phyloP scores from a whole-genome alignment of 352 stramenopile genomes.

The Phytophthora niederhauseri region DNA sequence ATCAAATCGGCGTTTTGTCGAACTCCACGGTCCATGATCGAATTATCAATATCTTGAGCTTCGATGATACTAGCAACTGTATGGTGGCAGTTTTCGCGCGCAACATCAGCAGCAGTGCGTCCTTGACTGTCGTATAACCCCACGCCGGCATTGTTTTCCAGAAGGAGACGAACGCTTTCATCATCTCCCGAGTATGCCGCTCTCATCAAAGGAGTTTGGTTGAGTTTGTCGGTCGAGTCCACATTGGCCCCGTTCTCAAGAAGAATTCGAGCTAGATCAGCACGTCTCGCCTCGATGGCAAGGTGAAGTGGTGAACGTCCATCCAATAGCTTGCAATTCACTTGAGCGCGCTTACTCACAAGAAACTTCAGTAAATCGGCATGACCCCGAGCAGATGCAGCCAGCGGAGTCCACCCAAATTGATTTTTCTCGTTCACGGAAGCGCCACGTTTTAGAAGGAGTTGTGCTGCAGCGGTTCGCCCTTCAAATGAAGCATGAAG shows the following conservation, averaged over 20 bases:
- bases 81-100: slow-evolving; percentile 2
- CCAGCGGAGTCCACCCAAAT: slow-evolving; percentile 1
- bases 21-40: background rate
- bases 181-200: slow-evolving; percentile 1
- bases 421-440: background rate
- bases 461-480: background rate
- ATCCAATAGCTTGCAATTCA: slow-evolving; percentile 2
- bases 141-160: slow-evolving; percentile 9
- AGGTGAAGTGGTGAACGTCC: slow-evolving; percentile 10
- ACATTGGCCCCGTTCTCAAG: slow-evolving; percentile 2
- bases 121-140: background rate
- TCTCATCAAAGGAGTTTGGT: slow-evolving; percentile 13
- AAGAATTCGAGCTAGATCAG: slow-evolving; percentile 7
- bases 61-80: slow-evolving; percentile 4
- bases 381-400: background rate
- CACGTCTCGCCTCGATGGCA: background rate
- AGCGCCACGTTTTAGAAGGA: slow-evolving; percentile 3
- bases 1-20: slow-evolving; percentile 13
- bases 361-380: background rate
- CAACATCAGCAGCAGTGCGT: slow-evolving; percentile 3
- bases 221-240: slow-evolving; percentile 5
- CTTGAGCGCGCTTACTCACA: background rate
- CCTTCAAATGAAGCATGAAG: background rate
- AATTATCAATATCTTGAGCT: background rate
- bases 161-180: slow-evolving; percentile 10